A percentile compares a stretch with the other conserved stretches of the same genome.
These are phyloP conservation scores for Choiromyces venosus DNA, from an alignment of 495 filamentous ascomycete species.

Conservation along the genomic window DNA sequence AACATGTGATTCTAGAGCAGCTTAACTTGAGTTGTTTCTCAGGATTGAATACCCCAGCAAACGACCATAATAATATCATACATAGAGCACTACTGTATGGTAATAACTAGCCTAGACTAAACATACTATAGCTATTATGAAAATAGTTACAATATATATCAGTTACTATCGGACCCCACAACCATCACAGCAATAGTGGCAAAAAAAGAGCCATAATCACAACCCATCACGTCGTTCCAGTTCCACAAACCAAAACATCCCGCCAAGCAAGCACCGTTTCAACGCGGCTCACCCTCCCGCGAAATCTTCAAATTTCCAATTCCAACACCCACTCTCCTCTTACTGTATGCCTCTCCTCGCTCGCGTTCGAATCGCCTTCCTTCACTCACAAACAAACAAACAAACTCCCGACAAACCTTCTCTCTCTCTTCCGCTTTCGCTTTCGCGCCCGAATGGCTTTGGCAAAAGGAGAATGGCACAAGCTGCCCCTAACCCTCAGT, in stretches of 20 bases:
- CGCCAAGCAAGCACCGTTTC: neutral
- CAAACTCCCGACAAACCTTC: neutral
- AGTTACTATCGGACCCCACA: no score
- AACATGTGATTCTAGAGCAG: neutral
- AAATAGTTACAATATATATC: neutral
- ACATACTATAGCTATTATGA: neutral
- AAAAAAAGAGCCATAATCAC: neutral
- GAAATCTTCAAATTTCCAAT: neutral
- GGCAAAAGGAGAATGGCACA: slow-evolving; percentile 28
- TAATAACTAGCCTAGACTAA: neutral
- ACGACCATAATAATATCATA: neutral
- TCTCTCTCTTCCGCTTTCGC: no score
- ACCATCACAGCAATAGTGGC: no score
- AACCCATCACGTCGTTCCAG: neutral
- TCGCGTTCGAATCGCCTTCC: neutral
- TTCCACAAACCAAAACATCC: neutral
- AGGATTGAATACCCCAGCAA: neutral
- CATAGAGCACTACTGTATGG: neutral
- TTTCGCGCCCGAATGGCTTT: no score
- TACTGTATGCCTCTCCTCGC: no score
- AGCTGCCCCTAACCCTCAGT: slow-evolving; percentile 27
- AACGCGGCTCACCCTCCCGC: neutral
- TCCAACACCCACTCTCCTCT: neutral
- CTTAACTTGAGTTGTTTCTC: neutral
- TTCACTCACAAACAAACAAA: no score